Conservation (phyloP, 257 asterid species). For the Solanum bulbocastanum region DNA sequence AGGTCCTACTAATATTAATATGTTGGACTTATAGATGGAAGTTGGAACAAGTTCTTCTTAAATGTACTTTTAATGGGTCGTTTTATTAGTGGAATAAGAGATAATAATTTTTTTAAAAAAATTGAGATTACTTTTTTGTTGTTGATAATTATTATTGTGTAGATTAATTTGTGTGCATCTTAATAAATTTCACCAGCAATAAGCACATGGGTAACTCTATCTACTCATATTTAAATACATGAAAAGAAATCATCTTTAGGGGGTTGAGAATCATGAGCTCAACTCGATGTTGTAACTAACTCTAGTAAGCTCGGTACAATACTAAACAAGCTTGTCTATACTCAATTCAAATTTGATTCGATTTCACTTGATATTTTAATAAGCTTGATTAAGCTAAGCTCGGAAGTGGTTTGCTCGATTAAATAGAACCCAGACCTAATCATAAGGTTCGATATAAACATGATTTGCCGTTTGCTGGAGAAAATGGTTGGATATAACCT, state of each 20-base stretch:
- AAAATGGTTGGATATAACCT: background rate
- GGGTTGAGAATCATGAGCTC: background rate
- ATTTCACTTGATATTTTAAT: background rate
- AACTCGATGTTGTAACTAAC: background rate
- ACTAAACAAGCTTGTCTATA: background rate
- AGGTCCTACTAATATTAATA: background rate
- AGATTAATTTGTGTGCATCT: background rate
- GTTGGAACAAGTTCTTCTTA: background rate
- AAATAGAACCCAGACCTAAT: background rate
- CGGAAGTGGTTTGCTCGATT: background rate
- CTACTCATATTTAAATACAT: background rate
- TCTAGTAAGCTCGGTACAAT: background rate
- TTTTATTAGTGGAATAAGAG: background rate
- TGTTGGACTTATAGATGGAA: background rate
- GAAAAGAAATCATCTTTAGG: background rate
- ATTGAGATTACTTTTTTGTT: background rate
- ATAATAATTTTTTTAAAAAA: background rate
- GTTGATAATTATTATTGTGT: background rate
- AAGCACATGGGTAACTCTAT: background rate
- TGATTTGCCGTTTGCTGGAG: background rate
- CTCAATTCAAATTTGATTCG: background rate
- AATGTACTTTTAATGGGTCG: background rate
- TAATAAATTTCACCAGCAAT: background rate
- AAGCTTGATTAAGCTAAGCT: background rate
- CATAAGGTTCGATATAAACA: background rate